Evolutionary conservation across 2,329 filamentous ascomycete genomes (phyloP), one percentile per base, ranked within the genome.

Genomic region (Knufia petricola): DNA sequence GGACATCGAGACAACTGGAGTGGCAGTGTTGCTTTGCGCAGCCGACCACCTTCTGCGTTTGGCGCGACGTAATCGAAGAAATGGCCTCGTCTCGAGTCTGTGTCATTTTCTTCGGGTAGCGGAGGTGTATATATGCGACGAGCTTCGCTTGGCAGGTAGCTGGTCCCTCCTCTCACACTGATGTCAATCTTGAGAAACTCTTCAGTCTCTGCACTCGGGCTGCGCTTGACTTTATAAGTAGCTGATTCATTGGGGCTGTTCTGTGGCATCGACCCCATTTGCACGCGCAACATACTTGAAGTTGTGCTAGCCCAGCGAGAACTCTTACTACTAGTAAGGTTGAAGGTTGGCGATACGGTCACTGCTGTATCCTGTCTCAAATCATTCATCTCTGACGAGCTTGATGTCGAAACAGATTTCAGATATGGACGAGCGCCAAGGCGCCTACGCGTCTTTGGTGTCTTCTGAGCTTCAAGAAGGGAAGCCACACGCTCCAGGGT

Each of bases 111-210:
- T 23, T 19, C 32, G 13, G 55, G 55, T 1, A 54, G 46, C 6
- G 55, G 56, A n/a, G 58, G 58, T 13, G 58, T 60, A 41, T 58
- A 53, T 30, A 60, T 55, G 21, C 58, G 48, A 24, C 58, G 50
- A 20, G 58, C 58, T 48, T 59, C 58, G 42, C 56, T 58, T 17
- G 58, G 56, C 15, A 60, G 50, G 43, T 60, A 59, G 49, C 53
- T 59, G 19, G 58, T 59, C 6, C 52, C 55, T 20, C 58, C 58
- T 38, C 50, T 39, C 10, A 55, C 51, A 31, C 56, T 59, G 47
- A 60, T 58, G 38, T 60, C 58, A 20, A 60, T 53, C 32, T 56
- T 59, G 12, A 59, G 21, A 41, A 55, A 60, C 36, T 59, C 58
- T 40, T 60, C 56, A 10, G 55, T 56, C 39, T 55, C 52, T 21